Evolutionary conservation across 108 stramenopile species (phyloP).

Genomic region (Craspedostauros australis): DNA sequence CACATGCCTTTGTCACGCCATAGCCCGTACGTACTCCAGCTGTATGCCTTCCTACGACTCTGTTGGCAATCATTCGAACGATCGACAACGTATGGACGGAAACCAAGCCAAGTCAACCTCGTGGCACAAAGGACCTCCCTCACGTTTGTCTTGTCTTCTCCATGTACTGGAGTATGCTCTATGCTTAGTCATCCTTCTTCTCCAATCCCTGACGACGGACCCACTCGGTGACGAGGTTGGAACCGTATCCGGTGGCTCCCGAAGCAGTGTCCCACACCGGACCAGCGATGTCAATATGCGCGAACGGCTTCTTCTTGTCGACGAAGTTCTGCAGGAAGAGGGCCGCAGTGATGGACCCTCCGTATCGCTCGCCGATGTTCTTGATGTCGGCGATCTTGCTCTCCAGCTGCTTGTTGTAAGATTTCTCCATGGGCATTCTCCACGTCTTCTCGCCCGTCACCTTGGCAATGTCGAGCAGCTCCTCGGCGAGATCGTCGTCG

Average conservation of each 20-base stretch:
- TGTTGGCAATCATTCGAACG: no score
- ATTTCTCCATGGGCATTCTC: conserved; percentile 82
- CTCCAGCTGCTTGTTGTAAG: conserved; percentile 76
- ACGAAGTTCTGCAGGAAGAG: conserved; percentile 90
- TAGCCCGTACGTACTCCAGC: no score
- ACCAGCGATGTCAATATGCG: conserved; percentile 85
- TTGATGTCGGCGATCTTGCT: conserved; percentile 85
- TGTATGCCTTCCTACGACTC: no score
- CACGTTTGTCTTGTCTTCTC: no score
- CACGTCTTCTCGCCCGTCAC: conserved; percentile 87
- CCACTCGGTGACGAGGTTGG: conserved; percentile 86
- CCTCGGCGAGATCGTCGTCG: conserved; percentile 83
- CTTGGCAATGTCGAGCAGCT: conserved; percentile 65
- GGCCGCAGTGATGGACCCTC: conserved; percentile 88
- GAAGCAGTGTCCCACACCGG: conserved; percentile 89
- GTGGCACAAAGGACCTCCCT: no score
- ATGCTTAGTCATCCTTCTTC: no score
- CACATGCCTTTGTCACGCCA: no score
- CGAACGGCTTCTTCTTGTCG: conserved; percentile 80
- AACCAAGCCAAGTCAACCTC: no score
- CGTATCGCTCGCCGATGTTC: conserved; percentile 72
- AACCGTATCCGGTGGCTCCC: conserved; percentile 93
- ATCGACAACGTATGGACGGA: no score
- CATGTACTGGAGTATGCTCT: no score
- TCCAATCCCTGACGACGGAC: conserved; percentile 68